Evolutionary conservation across 371 early-diverging fungal species (phyloP).

Genomic region (Mucor plumbeus): DNA sequence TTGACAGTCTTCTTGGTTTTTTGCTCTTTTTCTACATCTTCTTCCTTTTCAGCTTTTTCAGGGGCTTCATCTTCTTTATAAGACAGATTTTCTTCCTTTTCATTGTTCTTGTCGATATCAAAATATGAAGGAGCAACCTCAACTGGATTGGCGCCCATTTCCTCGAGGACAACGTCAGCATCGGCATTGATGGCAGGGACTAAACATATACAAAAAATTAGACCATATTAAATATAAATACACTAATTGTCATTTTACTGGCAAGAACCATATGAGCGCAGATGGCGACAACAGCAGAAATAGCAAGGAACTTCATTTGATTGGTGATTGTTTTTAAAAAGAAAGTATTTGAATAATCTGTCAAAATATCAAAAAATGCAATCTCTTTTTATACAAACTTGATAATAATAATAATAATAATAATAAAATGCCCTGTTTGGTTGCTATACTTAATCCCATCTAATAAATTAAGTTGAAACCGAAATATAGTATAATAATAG

Average conservation of each 20-base stretch:
- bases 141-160: not conserved
- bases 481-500: not conserved
- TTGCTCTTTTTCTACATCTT: not conserved
- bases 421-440: not conserved
- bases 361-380: not conserved
- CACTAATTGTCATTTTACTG: not conserved
- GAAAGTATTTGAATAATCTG: not conserved
- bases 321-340: not conserved
- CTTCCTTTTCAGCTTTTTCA: not conserved
- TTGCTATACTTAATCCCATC: not conserved
- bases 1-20: not conserved
- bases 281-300: conserved; percentile 14
- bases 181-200: not conserved
- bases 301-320: conserved; percentile 17
- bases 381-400: not conserved
- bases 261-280: conserved; percentile 18
- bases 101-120: not conserved
- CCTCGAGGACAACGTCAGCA: conserved; percentile 6
- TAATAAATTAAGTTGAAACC: not conserved
- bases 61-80: not conserved
- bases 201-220: not conserved
- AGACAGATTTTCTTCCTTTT: not conserved
- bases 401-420: too few species aligned
- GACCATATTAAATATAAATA: not conserved
- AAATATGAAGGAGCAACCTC: not conserved